Conservation (phyloP, 2,329 filamentous ascomycete species). For the Bretziella fagacearum region DNA sequence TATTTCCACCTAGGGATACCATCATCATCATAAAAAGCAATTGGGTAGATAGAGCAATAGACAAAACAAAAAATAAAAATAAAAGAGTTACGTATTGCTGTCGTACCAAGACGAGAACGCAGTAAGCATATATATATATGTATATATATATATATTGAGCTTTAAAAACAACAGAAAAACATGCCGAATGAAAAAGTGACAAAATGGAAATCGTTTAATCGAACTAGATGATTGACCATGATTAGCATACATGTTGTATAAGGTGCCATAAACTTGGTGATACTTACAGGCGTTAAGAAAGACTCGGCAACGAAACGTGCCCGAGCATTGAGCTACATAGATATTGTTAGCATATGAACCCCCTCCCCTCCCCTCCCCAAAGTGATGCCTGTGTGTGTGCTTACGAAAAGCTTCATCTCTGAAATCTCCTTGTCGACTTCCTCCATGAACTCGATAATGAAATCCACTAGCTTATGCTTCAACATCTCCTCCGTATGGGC, state of each 20-base stretch:
- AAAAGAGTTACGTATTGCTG: no score
- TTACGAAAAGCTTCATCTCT: conserved; percentile 98
- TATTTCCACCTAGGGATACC: no score
- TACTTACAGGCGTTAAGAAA: conserved; percentile 79
- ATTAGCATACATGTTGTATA: no score
- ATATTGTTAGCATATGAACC: conserved; percentile 15
- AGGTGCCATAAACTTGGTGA: background rate
- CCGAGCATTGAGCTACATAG: conserved; percentile 67
- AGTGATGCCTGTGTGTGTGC: conserved; percentile 22
- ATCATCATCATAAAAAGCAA: no score
- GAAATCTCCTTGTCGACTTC: conserved; percentile 99
- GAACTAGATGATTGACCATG: no score
- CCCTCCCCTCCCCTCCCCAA: background rate
- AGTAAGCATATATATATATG: background rate
- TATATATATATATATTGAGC: conserved; percentile 1
- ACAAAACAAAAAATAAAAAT: no score
- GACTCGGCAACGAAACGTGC: conserved; percentile 97
- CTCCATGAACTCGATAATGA: conserved; percentile 99
- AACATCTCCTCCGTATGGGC: conserved; percentile 98
- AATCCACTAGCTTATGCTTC: conserved; percentile 97
- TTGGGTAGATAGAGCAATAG: no score
- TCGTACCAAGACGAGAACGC: background rate
- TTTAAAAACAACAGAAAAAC: background rate
- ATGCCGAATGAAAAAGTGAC: conserved; percentile 3
- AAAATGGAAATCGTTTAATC: conserved; percentile 11